Evolutionary conservation across 768 basidiomycete species (phyloP).

Genomic region (Collybia nuda): DNA sequence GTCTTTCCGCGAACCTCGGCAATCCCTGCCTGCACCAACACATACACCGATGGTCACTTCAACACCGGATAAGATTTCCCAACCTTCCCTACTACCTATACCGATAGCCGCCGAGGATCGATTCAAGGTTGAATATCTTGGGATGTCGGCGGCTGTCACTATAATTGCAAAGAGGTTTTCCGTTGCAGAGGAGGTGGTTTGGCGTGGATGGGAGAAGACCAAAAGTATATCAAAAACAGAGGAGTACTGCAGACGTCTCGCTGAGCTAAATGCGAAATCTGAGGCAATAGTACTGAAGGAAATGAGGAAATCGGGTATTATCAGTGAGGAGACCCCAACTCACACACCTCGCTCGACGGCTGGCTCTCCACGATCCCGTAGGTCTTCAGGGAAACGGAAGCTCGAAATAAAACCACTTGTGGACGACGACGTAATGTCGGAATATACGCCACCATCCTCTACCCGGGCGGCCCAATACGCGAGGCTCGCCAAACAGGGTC

Average conservation of each 20-base stretch:
- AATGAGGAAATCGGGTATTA: not conserved
- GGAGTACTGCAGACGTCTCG: conserved; percentile 34
- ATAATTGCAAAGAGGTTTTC: conserved; percentile 46
- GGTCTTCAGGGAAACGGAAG: conserved; percentile 1
- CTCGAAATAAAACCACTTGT: conserved; percentile 20
- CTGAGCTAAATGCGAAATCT: conserved; percentile 29
- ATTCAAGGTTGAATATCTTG: conserved; percentile 18
- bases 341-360: not conserved
- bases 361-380: conserved; percentile 4
- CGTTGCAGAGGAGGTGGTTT: conserved; percentile 39
- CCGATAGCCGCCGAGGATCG: conserved; percentile 17
- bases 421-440: conserved; percentile 17
- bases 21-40: not conserved
- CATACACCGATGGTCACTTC: not conserved
- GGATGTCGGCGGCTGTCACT: conserved; percentile 24
- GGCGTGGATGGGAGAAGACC: conserved; percentile 31
- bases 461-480: conserved; percentile 30
- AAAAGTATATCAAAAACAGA: conserved; percentile 38
- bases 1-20: not conserved
- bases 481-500: conserved; percentile 31
- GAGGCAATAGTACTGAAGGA: conserved; percentile 12
- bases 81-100: conserved; percentile 10
- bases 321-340: conserved; percentile 1
- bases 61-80: not conserved
- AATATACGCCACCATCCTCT: conserved; percentile 25